Evolutionary conservation across 116 monocot species (phyloP).

Genomic region (Cymodocea nodosa): DNA sequence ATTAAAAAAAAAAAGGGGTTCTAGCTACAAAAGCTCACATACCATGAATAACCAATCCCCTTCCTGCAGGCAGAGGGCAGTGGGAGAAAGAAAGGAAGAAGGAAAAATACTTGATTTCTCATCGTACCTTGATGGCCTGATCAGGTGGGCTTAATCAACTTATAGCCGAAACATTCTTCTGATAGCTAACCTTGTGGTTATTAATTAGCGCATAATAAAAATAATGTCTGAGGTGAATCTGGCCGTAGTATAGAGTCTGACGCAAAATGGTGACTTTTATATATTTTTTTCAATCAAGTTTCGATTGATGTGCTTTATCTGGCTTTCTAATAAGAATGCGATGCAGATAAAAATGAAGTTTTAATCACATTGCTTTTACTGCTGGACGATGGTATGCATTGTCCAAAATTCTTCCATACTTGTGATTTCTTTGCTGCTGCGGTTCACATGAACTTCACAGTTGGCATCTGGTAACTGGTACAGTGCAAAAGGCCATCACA

Average conservation of each 20-base stretch:
- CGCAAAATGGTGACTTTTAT: no score
- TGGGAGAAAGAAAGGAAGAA: neutral
- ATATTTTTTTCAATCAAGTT: no score
- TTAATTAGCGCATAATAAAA: no score
- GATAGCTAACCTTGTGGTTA: no score
- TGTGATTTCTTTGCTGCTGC: neutral
- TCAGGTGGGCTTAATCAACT: neutral
- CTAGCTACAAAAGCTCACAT: neutral
- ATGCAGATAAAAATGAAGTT: no score
- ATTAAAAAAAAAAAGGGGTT: neutral
- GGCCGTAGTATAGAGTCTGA: no score
- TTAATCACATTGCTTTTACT: no score
- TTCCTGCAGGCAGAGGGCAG: neutral
- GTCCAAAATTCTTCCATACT: constrained; percentile 4
- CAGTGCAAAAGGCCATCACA: neutral
- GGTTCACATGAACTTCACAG: neutral
- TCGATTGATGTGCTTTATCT: no score
- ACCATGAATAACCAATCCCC: neutral
- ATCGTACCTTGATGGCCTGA: no score
- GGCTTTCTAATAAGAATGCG: no score
- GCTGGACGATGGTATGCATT: neutral
- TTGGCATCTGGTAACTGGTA: neutral
- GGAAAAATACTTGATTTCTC: neutral
- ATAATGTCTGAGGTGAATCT: no score
- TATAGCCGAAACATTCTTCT: no score